Base-by-base conservation (phyloP, 495 filamentous ascomycete species). In the Podospora anserina region DNA sequence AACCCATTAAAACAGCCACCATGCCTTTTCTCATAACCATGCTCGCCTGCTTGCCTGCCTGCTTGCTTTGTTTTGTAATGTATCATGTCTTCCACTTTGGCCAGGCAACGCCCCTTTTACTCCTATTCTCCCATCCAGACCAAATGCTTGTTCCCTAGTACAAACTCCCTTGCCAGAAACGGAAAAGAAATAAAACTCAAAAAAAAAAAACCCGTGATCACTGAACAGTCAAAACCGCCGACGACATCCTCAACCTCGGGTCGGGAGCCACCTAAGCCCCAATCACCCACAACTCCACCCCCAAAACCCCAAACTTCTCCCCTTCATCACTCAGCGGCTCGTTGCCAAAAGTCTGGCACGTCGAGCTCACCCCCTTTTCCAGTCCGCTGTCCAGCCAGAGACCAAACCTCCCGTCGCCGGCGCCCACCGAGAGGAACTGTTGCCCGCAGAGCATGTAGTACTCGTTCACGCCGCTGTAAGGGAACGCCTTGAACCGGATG, bases 401-500 rank as follows among this genome's bases (percentile, higher is more conserved):
- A 7, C 95, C 95, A 76, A 92, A 98, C 69, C 88, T 90, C 13
- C 96, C 94, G 75, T 97, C 94, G 66, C 78, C 96, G 61, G 92
- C 94, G 39, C 93, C 93, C 1, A 97, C 80, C 74, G 89, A 93
- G 56, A 99, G 78, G 75, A 89, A 98, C n/a, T 88, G 86, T 27
- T 85, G 83, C 76, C 97, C 92, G 80, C 94, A 98, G 71, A 94
- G 90, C 71, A 97, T 96, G 83, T 95, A 89, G 76, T 97, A 97
- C 77, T 98, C 95, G 78, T 99, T 99, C 18, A 94, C 87, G 6
- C 95, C 95, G 69, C 90, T 94, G 74, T 97, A 98, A 0, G 93
- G 94, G 77, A 97, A 99, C 0, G 94, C 94, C 78, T 97, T 97
- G 85, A 99, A 98, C 6, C 92, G 88, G 72, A 97, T 90, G 34